Conservation (phyloP, 805 yeast genomes). For the Candida alai region DNA sequence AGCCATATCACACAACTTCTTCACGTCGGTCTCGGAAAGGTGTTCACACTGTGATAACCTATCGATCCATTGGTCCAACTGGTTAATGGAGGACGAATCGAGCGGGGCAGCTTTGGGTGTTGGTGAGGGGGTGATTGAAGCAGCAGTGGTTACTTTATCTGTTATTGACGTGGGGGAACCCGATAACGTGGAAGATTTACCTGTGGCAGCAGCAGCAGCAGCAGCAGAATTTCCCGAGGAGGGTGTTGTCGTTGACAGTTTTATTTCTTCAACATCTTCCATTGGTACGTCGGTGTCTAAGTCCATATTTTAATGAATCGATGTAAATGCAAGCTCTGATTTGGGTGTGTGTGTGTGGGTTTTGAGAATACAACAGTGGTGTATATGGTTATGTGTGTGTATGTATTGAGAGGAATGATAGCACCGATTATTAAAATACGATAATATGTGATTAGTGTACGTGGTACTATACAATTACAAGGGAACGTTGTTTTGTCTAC, state of each 20-base stretch:
- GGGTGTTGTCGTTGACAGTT: conserved; percentile 11
- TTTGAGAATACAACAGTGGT: too few relatives aligned
- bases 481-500: too few relatives aligned
- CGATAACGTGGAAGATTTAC: too few relatives aligned
- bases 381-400: too few relatives aligned
- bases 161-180: conserved; percentile 17
- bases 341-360: too few relatives aligned
- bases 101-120: conserved; percentile 19
- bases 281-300: conserved; percentile 78
- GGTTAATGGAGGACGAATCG: conserved; percentile 46
- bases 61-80: conserved; percentile 86
- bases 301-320: conserved; percentile 65
- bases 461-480: too few relatives aligned
- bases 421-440: too few relatives aligned
- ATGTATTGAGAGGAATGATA: too few relatives aligned
- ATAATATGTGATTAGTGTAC: too few relatives aligned
- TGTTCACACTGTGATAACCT: conserved; percentile 77
- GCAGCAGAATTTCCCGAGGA: conserved; percentile 4
- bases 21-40: conserved; percentile 74
- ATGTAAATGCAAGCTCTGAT: too few relatives aligned
- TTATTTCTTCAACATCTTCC: conserved; percentile 67
- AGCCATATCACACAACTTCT: conserved; percentile 82
- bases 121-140: conserved; percentile 25
- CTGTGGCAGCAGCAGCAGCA: conserved; percentile 8
- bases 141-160: not conserved